Base-by-base conservation (phyloP, 805 yeast species). In the Saccharomyces mikatae region DNA sequence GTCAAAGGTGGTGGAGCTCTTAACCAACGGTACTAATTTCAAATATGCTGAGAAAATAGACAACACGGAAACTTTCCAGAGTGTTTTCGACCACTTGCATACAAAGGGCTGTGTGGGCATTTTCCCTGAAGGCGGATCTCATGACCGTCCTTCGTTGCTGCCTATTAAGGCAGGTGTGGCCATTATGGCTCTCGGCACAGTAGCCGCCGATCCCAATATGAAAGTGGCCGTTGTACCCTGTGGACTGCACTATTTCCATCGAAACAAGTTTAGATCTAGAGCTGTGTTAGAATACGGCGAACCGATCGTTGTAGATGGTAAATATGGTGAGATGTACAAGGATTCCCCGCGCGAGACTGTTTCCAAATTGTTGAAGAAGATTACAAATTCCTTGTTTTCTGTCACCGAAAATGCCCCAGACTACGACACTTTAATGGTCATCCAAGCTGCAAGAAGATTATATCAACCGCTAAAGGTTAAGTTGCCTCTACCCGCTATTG, bases 91-190 rank as follows among this genome's bases (percentile, higher is more conserved):
- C 51, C 95, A 89, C 65, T 76, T 92, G 57, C 81, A 89, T 46
- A 75, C 81, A 26, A 88, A 88, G 46, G 84, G 88, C 49, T 87
- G 96, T 60, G 76, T 92, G 8, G 97, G 96, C 3, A 87, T 94
- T 48, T 94, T 90, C 74, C 97, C 99, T 8, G 99, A 94, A 74
- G 99, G 99, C 56, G 99, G 99, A 1, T 89, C 97, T 11, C 99
- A 92, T 65, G 99, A 92, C 69, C 78, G 99, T 60, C 84, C 98
- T 0, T 95, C 89, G 58, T 72, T 92, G 61, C 76, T 92, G 51
- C 99, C 99, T 0, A 75, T 92, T 61, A 92, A 94, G 67, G 97
- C 98, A 0, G 99, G 99, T 58, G 97, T 94, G 8, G 97, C 97
- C 2, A 86, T 92, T 54, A 92, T 92, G 98, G 98, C 98, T 0